Evolutionary conservation across 495 filamentous ascomycete species (phyloP), one percentile per base, ranked within the genome.

Genomic region (Aspergillus affinis): DNA sequence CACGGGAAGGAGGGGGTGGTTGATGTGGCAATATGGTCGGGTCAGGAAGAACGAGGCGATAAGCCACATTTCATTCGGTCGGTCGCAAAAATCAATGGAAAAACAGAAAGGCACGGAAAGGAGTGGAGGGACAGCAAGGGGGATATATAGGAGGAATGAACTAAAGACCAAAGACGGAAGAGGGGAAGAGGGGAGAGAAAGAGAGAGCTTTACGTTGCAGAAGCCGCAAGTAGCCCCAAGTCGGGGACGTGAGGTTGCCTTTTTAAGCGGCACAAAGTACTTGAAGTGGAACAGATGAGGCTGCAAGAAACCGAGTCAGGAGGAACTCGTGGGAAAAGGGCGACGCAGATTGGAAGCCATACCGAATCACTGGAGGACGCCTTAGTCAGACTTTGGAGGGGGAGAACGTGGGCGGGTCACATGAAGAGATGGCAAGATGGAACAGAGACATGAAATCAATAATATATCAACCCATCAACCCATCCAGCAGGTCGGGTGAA

Each of bases 61-160:
- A 46, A 30, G 26, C 47, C 23, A 57, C 29, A 44, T 29, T 54
- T 55, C 49, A 61, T 5, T 41, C 44, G 26, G 54, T 62, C 51
- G 47, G 45, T 56, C 29, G 23, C 26, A 27, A 18, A 48, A 20
- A 5, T 20, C 54, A 18, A 54, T 21, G 26, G 19, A 41, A 48
- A 55, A 32, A 26, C 23, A 4, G 23, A 21, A 32, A 32, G 10
- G n/a, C n/a, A n/a, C 7, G 7, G 27, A 27, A n/a, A 51, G n/a
- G 51, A 48, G 50, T 20, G 44, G 48, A 50, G 45, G 19, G 8
- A 48, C 30, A 8, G 30, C 30, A 12, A 32, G 30, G 30, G 50
- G 41, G 7, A 55, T 20, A 47, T 23, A 20, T 18, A 44, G 41
- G 46, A 51, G 20, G n/a, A 23, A n/a, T n/a, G n/a, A n/a, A n/a